Conservation (phyloP, 257 asterid genomes). For the Solanum arcanum region DNA sequence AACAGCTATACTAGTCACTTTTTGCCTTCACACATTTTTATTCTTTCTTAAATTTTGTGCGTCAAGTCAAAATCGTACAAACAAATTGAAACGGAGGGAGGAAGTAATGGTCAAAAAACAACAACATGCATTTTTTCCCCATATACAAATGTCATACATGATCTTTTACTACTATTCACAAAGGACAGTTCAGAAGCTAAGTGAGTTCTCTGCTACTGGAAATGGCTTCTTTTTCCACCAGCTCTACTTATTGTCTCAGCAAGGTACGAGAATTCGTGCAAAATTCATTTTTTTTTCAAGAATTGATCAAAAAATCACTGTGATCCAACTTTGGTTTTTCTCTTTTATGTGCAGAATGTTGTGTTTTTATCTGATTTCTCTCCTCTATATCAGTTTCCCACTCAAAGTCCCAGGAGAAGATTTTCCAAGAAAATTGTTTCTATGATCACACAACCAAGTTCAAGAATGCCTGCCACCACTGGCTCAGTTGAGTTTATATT, state of each 20-base stretch:
- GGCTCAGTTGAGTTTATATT: conserved; percentile 41
- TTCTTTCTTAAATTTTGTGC: no score
- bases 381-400: neutral
- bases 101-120: neutral
- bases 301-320: neutral
- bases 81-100: no score
- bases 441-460: conserved; percentile 70
- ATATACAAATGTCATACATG: neutral
- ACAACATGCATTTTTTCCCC: neutral
- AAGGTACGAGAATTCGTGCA: neutral
- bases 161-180: neutral
- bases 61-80: no score
- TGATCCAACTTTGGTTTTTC: neutral
- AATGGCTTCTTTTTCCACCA: neutral
- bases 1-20: neutral
- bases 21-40: no score
- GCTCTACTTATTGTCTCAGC: neutral
- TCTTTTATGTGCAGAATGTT: neutral
- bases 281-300: neutral
- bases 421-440: conserved; percentile 42
- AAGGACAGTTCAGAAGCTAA: neutral
- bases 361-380: neutral
- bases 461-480: conserved; percentile 62
- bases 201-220: neutral
- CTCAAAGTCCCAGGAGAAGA: conserved; percentile 26